Base-by-base conservation (phyloP, 306 rosid species). In the Gastrolobium bilobum region DNA sequence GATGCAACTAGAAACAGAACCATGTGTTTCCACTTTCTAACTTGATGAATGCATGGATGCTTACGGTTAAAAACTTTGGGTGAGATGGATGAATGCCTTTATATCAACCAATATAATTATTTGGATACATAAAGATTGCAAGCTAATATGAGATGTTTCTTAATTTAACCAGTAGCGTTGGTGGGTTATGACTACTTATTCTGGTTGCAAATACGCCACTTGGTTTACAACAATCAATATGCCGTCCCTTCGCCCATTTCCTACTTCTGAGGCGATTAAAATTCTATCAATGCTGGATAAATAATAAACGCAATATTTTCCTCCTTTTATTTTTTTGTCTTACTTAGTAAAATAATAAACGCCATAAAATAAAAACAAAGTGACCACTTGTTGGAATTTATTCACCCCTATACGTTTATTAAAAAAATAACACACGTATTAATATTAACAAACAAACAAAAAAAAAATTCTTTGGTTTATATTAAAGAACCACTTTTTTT, bases 201-300 rank as follows among this genome's bases (percentile, higher is more conserved):
- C 34, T 6, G 46, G 5, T 44, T 6, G 34, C 2, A 2, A 10
- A 67, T 60, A 50, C 4, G 7, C 14, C 14, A 43, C 54, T 4
- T 60, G n/a, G 54, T 20, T 30, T 48, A 46, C 58, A 37, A 10
- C 52, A 33, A 42, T 68, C 6, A 30, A 11, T 46, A 26, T 7
- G 26, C 4, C 10, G 14, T 47, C 2, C 56, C 72, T 66, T n/a
- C 40, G 0, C 74, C 48, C 58, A 13, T 47, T 68, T 68, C 43
- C 44, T 44, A 68, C 59, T 68, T 68, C 44, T 47, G 59, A 47
- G 74, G 74, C 74, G 11, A 48, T 48, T 68, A 11, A 68, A 68
- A 68, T 34, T 64, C 40, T 35, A 5, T 38, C 14, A 47, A 47
- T 5, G 11, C 30, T 57, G 37, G 7, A 8, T 7, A 54, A 26